Evolutionary conservation across 768 basidiomycete species (phyloP).

Genomic region (Cystobasidium onofrii): DNA sequence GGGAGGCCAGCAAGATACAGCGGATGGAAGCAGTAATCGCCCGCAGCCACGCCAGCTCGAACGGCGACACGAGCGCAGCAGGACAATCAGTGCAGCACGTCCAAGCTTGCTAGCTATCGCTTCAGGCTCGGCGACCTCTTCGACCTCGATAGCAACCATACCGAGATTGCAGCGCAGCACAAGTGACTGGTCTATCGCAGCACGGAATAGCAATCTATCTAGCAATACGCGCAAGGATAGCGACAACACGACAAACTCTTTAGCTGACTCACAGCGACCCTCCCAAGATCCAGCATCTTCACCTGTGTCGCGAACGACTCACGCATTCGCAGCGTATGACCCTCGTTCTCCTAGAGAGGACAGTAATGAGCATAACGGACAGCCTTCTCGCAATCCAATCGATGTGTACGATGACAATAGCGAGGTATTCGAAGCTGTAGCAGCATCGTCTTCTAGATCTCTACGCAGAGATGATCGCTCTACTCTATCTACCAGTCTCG

Average conservation of each 20-base stretch:
- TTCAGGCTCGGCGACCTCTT: neutral
- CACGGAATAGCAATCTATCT: neutral
- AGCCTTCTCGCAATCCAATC: too few species aligned
- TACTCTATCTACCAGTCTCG: neutral
- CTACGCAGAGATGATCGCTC: too few species aligned
- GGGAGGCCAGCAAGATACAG: neutral
- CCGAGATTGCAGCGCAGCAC: neutral
- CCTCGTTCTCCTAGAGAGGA: too few species aligned
- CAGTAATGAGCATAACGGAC: too few species aligned
- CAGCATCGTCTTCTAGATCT: too few species aligned
- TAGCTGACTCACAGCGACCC: neutral
- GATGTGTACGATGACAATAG: too few species aligned
- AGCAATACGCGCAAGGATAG: neutral
- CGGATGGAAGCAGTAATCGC: neutral
- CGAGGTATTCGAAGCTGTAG: too few species aligned
- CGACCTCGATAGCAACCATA: neutral
- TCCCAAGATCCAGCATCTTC: neutral
- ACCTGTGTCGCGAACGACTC: neutral
- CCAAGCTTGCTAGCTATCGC: slow-evolving; percentile 1
- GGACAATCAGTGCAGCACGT: neutral
- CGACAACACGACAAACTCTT: neutral
- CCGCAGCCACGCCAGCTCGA: neutral
- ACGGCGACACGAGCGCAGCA: neutral
- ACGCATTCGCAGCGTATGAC: neutral
- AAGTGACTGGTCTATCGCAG: neutral